phyloP scores from a whole-genome alignment of 2,329 filamentous ascomycete genomes.

The Calonectria hawksworthii region DNA sequence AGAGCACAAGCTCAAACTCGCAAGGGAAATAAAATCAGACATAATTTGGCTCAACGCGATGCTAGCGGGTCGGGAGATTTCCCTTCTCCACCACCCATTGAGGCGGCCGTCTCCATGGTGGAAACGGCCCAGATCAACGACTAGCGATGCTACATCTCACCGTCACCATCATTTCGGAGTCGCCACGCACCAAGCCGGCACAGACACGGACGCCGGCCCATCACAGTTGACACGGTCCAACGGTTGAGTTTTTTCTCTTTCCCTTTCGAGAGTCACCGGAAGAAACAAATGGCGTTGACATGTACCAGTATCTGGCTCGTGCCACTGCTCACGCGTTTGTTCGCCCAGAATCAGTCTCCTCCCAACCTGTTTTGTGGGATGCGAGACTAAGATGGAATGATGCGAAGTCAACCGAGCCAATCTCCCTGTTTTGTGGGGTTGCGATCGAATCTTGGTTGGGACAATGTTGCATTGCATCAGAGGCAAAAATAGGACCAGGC shows the following conservation, averaged over 20 bases:
- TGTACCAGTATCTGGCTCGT: slow-evolving; percentile 7
- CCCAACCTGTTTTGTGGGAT: not conserved
- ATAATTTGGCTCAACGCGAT: slow-evolving; percentile 12
- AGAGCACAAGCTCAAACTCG: slow-evolving; percentile 1
- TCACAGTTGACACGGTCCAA: not conserved
- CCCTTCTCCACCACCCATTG: not conserved
- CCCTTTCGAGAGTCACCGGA: not conserved
- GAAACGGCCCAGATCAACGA: slow-evolving; percentile 11
- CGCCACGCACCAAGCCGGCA: slow-evolving; percentile 2
- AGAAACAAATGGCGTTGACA: not conserved
- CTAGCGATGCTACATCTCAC: not conserved
- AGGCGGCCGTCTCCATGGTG: not conserved
- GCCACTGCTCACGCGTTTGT: not conserved
- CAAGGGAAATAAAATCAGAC: slow-evolving; percentile 9
- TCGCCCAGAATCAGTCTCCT: not conserved
- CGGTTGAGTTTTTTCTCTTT: not conserved
- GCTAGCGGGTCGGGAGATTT: not conserved
- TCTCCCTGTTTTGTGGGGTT: slow-evolving; percentile 1
- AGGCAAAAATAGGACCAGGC: not conserved
- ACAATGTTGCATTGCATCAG: slow-evolving; percentile 18
- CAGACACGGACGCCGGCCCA: not conserved
- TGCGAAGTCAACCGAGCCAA: not conserved
- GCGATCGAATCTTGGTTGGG: slow-evolving; percentile 6
- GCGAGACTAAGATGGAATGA: slow-evolving; percentile 12
- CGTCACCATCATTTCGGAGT: slow-evolving; percentile 12